Base-by-base conservation (phyloP, 129 eudicot genomes). In the Lonicera japonica region DNA sequence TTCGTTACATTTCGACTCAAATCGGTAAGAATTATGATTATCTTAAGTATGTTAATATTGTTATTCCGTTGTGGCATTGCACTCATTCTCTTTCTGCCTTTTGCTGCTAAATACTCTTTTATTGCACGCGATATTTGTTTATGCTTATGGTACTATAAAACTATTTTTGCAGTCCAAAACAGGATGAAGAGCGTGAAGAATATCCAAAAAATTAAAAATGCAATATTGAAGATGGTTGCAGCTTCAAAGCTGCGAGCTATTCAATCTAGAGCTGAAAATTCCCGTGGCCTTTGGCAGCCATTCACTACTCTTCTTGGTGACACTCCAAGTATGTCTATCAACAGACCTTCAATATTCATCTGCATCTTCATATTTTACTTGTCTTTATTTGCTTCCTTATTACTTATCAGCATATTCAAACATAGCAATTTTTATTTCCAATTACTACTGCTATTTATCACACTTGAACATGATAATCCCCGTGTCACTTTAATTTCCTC, bases 171-270 rank as follows among this genome's bases (percentile, higher is more conserved):
- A 94, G 96, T 94, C 65, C 83, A 96, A 61, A 94, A 88, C 73
- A 85, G 96, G 22, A 94, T 94, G 99, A 94, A 88, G 84, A 84
- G 94, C 81, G 89, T 88, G 6, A 79, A 65, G 76, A 94, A 83
- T 73, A 94, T 88, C 63, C 99, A 94, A 85, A 94, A 94, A 73
- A 94, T 94, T 67, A 94, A 96, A 14, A 94, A 94, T 86, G 99
- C 99, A 52, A 94, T n/a, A n/a, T n/a, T 94, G 99, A 94, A 88
- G 95, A 94, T 94, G 99, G 99, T 94, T 94, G 99, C 99, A 71
- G 99, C 99, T 48, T 94, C 99, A 52, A 88, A 94, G 86, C 81
- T 94, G 65, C 84, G 99, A 76, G 96, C 90, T 36, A 81, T 94
- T 59, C 99, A 94, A 77, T 61, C 79, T 34, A 88, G 81, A 68